Base-by-base conservation (phyloP, 768 basidiomycete species). In the Mrakia gelida region DNA sequence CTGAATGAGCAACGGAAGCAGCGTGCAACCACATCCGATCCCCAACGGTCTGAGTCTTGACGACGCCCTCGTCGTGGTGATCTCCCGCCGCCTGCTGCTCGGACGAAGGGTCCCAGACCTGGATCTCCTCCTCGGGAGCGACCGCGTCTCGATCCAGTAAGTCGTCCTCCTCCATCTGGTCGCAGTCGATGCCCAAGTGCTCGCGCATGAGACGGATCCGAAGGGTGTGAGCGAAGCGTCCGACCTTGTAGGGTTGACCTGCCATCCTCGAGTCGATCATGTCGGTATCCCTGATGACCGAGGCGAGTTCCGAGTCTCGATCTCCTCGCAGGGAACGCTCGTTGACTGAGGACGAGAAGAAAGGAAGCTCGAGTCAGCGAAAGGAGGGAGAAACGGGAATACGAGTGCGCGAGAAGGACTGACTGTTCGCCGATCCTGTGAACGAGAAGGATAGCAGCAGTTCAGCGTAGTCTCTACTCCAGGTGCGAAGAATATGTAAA, bases 201-300 rank as follows among this genome's bases (percentile, higher is more conserved):
- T 99, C 97, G 80, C 92, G 88, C 97, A 99, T 99, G 79, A 99
- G 86, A 26, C 96, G 90, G 67, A 98, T 88, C 9, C 97, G 91
- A 16, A 99, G 87, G 4, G 92, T 92, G 84, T 99, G 97, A 2
- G 96, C 95, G 84, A 97, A 99, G 34, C 96, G 91, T 28, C 97
- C 97, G 78, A 98, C 96, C 88, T 93, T 90, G 87, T 92, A 98
- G 0, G 95, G 92, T 81, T 89, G 89, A 26, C 97, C 96, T 13
- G 91, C 96, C 96, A 99, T 98, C 0, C 88, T 91, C 93, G 93
- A 89, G 78, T 96, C 91, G 73, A 98, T 92, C 92, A 99, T 92
- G 82, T 99, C 96, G 4, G 96, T 98, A 82, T 99, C 97, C 80
- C 94, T 88, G 73, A 98, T 92, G 65, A 99, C 90, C 54, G 92